A percentile compares a stretch with the other conserved stretches of the same genome.
Conservation (phyloP, 2,329 filamentous ascomycete species). For the Phialophora macrospora region DNA sequence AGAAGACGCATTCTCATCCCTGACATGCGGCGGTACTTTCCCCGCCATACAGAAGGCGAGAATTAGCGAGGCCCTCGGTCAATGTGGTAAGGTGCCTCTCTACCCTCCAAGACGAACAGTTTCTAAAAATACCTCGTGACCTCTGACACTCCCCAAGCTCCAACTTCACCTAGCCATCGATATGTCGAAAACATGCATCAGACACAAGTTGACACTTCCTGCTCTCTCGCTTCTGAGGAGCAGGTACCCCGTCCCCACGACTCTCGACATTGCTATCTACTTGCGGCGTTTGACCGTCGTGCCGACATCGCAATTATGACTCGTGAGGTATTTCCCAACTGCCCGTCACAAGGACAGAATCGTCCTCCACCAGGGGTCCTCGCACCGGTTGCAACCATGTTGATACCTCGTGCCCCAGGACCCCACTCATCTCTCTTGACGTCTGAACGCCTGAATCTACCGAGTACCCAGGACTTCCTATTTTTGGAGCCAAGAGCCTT, state of each 20-base stretch:
- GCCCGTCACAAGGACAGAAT: background rate
- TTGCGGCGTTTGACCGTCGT: too few species aligned
- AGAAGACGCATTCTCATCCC: background rate
- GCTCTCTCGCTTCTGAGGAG: background rate
- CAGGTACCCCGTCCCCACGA: background rate
- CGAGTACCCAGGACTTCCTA: background rate
- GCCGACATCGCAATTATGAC: background rate
- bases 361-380: background rate
- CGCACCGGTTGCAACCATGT: background rate
- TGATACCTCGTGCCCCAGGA: background rate
- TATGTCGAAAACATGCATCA: background rate
- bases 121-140: constrained; percentile 16
- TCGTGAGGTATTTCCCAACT: background rate
- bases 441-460: background rate
- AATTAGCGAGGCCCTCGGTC: constrained; percentile 5
- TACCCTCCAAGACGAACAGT: background rate
- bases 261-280: background rate
- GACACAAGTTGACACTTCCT: background rate
- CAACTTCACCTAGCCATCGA: background rate
- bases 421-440: background rate
- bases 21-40: background rate
- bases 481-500: constrained; percentile 18
- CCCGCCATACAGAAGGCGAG: constrained; percentile 8
- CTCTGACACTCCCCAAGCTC: background rate
- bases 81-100: constrained; percentile 9